Evolutionary conservation across 192 early-diverging fungal species (phyloP), one percentile per base, ranked within the genome.

Genomic region (Spizellomyces punctatus): DNA sequence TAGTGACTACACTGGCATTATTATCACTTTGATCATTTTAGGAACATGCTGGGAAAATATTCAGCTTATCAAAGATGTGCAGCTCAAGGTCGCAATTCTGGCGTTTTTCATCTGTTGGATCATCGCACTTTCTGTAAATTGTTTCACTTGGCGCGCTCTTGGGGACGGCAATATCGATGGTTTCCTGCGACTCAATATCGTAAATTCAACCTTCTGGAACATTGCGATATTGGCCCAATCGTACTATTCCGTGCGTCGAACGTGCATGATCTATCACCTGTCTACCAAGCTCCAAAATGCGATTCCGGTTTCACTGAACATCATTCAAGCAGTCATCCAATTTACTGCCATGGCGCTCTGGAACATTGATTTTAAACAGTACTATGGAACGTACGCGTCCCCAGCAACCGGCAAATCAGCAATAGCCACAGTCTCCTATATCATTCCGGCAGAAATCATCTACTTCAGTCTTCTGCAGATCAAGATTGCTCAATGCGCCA

Each of bases 401-500:
- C 16, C 16, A 0, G 19, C 16, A 16, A 55, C 54, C 16, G 16
- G 16, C 19, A 16, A 19, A 16, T 0, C 54, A 19, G 16, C 54
- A 16, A 55, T 55, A 16, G 0, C 54, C 1, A 55, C 16, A 2
- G 19, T 55, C 54, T 16, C 19, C 16, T 55, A 19, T 16, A 55
- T 55, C 19, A 16, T 55, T 16, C 19, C 16, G 16, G 19, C 54
- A 19, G 54, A 55, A 55, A 16, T 19, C 54, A 55, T 55, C 54
- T 55, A 55, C 19, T 55, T 55, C 54, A 19, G 54, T n/a, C 54
- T 55, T 19, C 19, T 55, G 19, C 54, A 55, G 19, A n/a, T n/a
- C 54, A 55, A 55, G 19, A 55, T 55, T 19, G 54, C 19, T 55
- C 54, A 55, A 55, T 55, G 54, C 54, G 54, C 54, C 19, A 19